phyloP scores from a whole-genome alignment of 2,329 filamentous ascomycete genomes.

The Trichoderma arundinaceum region DNA sequence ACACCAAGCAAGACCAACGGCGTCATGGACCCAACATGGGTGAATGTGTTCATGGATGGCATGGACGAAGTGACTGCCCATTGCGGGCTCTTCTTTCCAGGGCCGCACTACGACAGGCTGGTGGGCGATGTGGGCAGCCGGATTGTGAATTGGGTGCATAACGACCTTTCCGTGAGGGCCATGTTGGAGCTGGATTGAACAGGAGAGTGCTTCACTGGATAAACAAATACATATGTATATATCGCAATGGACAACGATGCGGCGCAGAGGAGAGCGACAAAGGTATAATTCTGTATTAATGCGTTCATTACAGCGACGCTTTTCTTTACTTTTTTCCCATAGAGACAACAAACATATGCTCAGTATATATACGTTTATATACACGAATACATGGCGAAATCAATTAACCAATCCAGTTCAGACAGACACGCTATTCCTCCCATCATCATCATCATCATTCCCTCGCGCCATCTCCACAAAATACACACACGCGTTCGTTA shows the following conservation, averaged over 20 bases:
- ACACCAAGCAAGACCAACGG: conserved; percentile 64
- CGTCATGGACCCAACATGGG: conserved; percentile 72
- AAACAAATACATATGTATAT: too few relatives aligned
- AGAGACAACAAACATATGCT: not conserved
- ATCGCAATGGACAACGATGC: too few relatives aligned
- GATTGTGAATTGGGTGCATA: conserved; percentile 72
- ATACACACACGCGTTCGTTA: not conserved
- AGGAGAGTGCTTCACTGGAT: not conserved
- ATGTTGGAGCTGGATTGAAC: conserved; percentile 39
- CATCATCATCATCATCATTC: too few relatives aligned
- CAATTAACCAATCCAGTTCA: not conserved
- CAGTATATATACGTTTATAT: not conserved
- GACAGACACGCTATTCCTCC: too few relatives aligned
- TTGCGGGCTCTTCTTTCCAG: conserved; percentile 77
- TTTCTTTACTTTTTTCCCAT: not conserved
- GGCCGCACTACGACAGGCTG: conserved; percentile 74
- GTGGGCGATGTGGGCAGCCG: conserved; percentile 74
- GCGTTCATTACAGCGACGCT: not conserved
- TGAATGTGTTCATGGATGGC: conserved; percentile 78
- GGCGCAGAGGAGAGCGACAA: too few relatives aligned
- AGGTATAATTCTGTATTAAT: not conserved
- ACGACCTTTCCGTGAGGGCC: conserved; percentile 58
- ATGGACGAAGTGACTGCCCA: conserved; percentile 88
- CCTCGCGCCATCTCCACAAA: not conserved
- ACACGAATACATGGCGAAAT: not conserved